Evolutionary conservation across 2,329 filamentous ascomycete species (phyloP).

Genomic region (Malbranchea cinnamomea): DNA sequence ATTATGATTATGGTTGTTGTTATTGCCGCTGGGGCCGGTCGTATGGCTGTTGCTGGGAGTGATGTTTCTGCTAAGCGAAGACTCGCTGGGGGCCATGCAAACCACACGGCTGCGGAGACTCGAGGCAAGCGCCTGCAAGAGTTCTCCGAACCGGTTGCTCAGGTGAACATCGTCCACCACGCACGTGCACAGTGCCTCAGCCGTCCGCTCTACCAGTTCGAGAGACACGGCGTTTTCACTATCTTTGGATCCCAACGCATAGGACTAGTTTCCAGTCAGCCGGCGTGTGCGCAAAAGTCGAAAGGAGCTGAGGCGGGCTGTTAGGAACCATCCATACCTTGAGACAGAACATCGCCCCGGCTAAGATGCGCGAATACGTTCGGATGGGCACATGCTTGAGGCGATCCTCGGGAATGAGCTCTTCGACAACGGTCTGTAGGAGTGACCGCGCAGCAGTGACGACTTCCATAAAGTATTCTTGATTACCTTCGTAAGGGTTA

Average conservation of each 20-base stretch:
- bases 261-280: constrained; percentile 24
- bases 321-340: constrained; percentile 24
- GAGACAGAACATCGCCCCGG: constrained; percentile 41
- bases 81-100: constrained; percentile 4
- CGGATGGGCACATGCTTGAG: constrained; percentile 41
- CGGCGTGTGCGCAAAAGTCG: constrained; percentile 2
- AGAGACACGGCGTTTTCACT: constrained; percentile 38
- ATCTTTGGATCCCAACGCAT: constrained; percentile 41
- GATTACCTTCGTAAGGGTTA: constrained; percentile 26
- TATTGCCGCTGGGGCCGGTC: constrained; percentile 6
- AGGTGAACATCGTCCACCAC: constrained; percentile 46
- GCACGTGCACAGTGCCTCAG: constrained; percentile 36
- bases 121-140: constrained; percentile 10
- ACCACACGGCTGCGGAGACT: constrained; percentile 10
- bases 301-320: neutral
- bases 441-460: constrained; percentile 39
- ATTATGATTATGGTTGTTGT: too few relatives aligned
- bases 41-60: constrained; percentile 7
- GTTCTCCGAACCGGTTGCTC: constrained; percentile 46
- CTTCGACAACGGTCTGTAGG: constrained; percentile 37
- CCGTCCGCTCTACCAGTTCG: constrained; percentile 35
- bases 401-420: constrained; percentile 35
- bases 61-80: constrained; percentile 8
- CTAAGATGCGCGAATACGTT: constrained; percentile 43
- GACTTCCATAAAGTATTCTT: constrained; percentile 39